A percentile compares a stretch with the other conserved stretches of the same genome.
Evolutionary conservation across 2,329 filamentous ascomycete genomes (phyloP).

Genomic region (Ophiosphaerella herpotricha): DNA sequence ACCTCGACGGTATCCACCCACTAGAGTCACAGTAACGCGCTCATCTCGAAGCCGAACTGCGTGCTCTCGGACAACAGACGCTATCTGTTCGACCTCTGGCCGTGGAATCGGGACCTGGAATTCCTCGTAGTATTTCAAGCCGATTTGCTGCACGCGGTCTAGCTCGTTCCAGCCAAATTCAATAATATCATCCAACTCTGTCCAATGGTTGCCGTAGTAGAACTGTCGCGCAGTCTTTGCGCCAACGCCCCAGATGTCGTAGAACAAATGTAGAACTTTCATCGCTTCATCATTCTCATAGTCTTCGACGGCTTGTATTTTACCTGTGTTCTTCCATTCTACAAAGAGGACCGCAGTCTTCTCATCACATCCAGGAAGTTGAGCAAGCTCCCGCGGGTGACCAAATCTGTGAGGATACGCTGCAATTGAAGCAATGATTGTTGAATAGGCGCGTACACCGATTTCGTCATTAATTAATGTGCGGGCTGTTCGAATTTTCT

Average conservation of each 20-base stretch:
- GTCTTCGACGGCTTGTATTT: constrained; percentile 66
- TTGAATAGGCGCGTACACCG: constrained; percentile 84
- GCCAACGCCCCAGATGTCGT: constrained; percentile 90
- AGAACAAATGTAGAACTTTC: constrained; percentile 70
- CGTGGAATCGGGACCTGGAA: constrained; percentile 74
- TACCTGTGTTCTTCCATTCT: constrained; percentile 70
- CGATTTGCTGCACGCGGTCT: constrained; percentile 85
- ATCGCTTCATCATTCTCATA: constrained; percentile 69
- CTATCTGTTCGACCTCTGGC: constrained; percentile 73
- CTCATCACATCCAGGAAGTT: constrained; percentile 76
- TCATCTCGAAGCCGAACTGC: constrained; percentile 65
- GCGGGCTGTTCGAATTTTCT: constrained; percentile 73
- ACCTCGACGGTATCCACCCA: constrained; percentile 81
- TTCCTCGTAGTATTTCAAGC: constrained; percentile 91
- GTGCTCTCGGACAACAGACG: constrained; percentile 64
- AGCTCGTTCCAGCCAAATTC: constrained; percentile 79
- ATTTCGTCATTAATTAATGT: constrained; percentile 75
- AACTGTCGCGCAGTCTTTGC: constrained; percentile 80
- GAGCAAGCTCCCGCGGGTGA: constrained; percentile 48
- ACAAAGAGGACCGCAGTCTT: constrained; percentile 80
- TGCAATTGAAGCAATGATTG: constrained; percentile 78
- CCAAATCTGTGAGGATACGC: constrained; percentile 72
- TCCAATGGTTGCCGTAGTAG: constrained; percentile 75
- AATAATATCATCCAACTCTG: constrained; percentile 82
- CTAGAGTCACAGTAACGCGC: constrained; percentile 65